phyloP scores from a whole-genome alignment of 2,329 filamentous ascomycete genomes.

The Colletotrichum abscissum region DNA sequence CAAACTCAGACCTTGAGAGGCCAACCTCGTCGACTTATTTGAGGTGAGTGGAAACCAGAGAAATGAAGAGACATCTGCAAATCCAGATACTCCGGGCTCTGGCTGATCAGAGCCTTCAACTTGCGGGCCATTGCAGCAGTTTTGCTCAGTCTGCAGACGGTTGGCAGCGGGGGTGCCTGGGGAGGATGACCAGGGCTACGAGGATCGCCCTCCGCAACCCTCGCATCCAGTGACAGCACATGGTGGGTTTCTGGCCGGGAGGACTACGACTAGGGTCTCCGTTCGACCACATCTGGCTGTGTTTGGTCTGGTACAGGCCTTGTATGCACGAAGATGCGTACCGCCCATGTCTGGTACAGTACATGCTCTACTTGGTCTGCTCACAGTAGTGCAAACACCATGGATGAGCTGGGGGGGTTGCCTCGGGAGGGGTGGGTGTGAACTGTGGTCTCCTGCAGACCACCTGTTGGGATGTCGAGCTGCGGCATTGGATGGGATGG shows the following conservation, averaged over 20 bases:
- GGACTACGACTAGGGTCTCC: constrained; percentile 11
- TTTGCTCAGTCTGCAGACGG: constrained; percentile 19
- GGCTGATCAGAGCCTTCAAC: constrained; percentile 11
- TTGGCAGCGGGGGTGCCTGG: constrained; percentile 9
- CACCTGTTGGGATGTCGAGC: constrained; percentile 29
- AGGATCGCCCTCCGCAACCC: constrained; percentile 21
- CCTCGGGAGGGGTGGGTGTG: constrained; percentile 13
- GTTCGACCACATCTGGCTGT: constrained; percentile 18
- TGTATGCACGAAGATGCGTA: constrained; percentile 20
- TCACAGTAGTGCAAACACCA: constrained; percentile 28
- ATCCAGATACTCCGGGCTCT: not conserved
- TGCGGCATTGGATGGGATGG: constrained; percentile 28
- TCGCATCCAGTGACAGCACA: constrained; percentile 29
- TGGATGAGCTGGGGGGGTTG: constrained; percentile 9
- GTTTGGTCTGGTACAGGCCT: constrained; percentile 20
- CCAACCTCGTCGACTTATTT: not conserved
- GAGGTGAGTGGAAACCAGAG: not conserved
- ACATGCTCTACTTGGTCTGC: constrained; percentile 23
- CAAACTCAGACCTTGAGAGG: not conserved
- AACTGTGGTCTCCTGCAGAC: constrained; percentile 28
- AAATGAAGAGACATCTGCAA: not conserved
- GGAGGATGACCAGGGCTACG: constrained; percentile 13
- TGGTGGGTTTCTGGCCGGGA: constrained; percentile 3
- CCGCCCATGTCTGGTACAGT: constrained; percentile 20
- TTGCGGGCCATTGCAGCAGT: constrained; percentile 8